Evolutionary conservation across 176 grass and related monocot genomes (phyloP).

Genomic region (Triticum dicoccoides): DNA sequence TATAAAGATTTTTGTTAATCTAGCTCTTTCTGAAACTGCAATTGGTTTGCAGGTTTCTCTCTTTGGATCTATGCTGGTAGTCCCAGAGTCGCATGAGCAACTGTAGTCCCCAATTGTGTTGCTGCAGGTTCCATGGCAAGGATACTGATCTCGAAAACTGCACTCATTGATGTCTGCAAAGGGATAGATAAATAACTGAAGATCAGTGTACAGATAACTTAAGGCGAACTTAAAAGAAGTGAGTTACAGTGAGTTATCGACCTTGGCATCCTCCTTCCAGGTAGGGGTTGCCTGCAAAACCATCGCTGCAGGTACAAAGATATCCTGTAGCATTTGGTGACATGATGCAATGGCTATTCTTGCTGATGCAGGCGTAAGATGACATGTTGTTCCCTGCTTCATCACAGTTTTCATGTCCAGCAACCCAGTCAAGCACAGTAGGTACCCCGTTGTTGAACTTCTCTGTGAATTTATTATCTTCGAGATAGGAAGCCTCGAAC

Average conservation of each 20-base stretch:
- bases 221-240: neutral
- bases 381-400: neutral
- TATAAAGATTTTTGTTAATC: constrained; percentile 41
- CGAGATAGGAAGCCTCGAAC: constrained; percentile 20
- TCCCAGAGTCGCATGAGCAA: neutral
- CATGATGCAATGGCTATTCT: constrained; percentile 11
- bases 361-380: constrained; percentile 21
- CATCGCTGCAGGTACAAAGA: neutral
- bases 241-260: neutral
- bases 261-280: constrained; percentile 40
- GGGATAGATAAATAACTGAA: neutral
- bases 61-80: constrained; percentile 9
- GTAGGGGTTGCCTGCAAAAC: constrained; percentile 37
- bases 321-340: constrained; percentile 35
- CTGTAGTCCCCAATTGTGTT: neutral
- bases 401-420: neutral
- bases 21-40: constrained; percentile 19
- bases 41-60: neutral
- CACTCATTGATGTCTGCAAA: constrained; percentile 27
- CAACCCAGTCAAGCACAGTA: constrained; percentile 40
- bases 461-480: neutral
- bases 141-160: neutral
- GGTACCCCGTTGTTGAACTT: constrained; percentile 28
- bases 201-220: neutral
- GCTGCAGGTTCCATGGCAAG: constrained; percentile 8